A percentile compares a stretch with the other conserved stretches of the same genome.
Evolutionary conservation across 768 basidiomycete genomes (phyloP).

Genomic region (Agrocybe chaxingu): DNA sequence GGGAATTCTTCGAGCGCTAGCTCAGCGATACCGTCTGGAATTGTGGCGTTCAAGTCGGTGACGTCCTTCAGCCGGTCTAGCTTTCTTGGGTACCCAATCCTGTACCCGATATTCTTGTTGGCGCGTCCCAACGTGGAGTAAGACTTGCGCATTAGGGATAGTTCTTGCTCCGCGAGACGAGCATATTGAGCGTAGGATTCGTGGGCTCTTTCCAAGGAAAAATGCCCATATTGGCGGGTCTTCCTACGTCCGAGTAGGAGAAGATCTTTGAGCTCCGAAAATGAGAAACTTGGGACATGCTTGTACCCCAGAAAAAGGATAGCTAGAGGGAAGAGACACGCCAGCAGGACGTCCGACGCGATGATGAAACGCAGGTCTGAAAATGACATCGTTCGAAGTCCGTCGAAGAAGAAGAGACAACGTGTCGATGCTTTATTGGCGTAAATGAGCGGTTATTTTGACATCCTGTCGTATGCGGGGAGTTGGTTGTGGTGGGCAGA

Average conservation of each 20-base stretch:
- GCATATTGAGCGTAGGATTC: constrained; percentile 42
- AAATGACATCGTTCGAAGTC: constrained; percentile 9
- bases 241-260: constrained; percentile 20
- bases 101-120: constrained; percentile 47
- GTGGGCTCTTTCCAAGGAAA: constrained; percentile 43
- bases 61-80: constrained; percentile 40
- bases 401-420: too few species aligned
- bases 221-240: constrained; percentile 24
- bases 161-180: constrained; percentile 37
- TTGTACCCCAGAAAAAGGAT: constrained; percentile 29
- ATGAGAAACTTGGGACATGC: constrained; percentile 20
- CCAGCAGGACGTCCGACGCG: constrained; percentile 34
- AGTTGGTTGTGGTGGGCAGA: too few species aligned
- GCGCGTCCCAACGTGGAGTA: constrained; percentile 41
- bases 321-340: constrained; percentile 35
- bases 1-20: constrained; percentile 23
- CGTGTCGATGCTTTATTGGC: too few species aligned
- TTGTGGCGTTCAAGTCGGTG: constrained; percentile 32
- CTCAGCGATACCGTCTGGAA: constrained; percentile 39
- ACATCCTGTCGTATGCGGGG: too few species aligned
- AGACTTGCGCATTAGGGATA: constrained; percentile 36
- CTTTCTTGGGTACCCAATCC: constrained; percentile 54
- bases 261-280: constrained; percentile 24
- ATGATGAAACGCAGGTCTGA: constrained; percentile 16
- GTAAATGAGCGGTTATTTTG: too few species aligned